phyloP scores from a whole-genome alignment of 2,329 filamentous ascomycete species.

The Hymenoscyphus salicellus region DNA sequence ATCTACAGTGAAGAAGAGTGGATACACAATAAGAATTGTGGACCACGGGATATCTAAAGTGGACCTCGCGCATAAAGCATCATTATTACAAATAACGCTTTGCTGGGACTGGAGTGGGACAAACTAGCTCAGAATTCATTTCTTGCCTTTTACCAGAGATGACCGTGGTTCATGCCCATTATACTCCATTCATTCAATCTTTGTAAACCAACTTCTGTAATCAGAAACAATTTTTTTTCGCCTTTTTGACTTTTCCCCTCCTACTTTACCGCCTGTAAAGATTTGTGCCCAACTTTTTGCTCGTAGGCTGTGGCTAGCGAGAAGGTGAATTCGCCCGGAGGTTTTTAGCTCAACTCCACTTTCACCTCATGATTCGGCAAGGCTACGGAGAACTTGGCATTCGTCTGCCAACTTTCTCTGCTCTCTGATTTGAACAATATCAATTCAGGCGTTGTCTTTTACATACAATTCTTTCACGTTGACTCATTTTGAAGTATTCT shows the following conservation, averaged over 20 bases:
- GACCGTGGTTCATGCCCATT: constrained; percentile 44
- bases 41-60: not conserved
- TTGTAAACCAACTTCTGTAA: constrained; percentile 41
- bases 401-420: not conserved
- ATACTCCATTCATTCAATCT: constrained; percentile 53
- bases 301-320: not conserved
- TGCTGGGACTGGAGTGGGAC: constrained; percentile 34
- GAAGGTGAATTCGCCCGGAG: not conserved
- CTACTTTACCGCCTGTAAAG: too few species aligned
- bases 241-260: constrained; percentile 7
- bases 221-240: constrained; percentile 25
- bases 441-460: constrained; percentile 2
- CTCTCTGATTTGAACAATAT: not conserved
- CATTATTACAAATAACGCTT: constrained; percentile 17
- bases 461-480: not conserved
- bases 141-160: constrained; percentile 42
- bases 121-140: constrained; percentile 40
- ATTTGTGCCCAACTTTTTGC: not conserved
- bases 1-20: too few species aligned
- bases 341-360: not conserved
- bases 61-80: not conserved
- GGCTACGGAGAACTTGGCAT: not conserved
- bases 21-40: too few species aligned
- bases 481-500: not conserved
- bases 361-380: not conserved